A percentile compares a stretch with the other conserved stretches of the same genome.
Conservation (phyloP, 352 stramenopile genomes). For the Phytopythium vexans region DNA sequence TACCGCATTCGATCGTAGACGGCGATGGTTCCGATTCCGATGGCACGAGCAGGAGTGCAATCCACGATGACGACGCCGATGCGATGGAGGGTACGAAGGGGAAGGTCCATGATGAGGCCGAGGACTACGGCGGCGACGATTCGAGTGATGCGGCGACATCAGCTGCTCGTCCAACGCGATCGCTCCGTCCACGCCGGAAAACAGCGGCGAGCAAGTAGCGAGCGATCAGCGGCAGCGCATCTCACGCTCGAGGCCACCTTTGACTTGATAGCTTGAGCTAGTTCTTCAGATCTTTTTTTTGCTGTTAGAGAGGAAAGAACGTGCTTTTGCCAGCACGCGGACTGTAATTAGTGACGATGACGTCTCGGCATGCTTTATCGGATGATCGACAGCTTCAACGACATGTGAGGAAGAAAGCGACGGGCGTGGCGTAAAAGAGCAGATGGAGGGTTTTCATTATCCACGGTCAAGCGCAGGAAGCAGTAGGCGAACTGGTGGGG, state of each 20-base stretch:
- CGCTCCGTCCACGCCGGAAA: constrained; percentile 53
- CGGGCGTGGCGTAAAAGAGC: no score
- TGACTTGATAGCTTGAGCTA: no score
- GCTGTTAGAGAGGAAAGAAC: no score
- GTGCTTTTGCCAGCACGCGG: no score
- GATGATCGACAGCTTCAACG: no score
- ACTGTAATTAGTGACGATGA: no score
- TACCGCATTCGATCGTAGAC: no score
- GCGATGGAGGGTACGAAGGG: constrained; percentile 14
- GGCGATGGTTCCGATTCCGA: constrained; percentile 23
- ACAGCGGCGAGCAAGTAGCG: constrained; percentile 34
- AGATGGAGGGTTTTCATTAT: no score
- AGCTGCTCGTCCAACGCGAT: constrained; percentile 34
- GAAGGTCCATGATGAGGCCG: constrained; percentile 30
- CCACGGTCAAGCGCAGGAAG: not conserved
- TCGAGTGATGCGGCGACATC: constrained; percentile 41
- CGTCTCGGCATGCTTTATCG: no score
- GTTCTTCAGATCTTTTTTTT: no score
- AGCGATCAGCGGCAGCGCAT: not conserved
- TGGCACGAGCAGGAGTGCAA: constrained; percentile 16
- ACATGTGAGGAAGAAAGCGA: no score
- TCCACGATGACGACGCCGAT: constrained; percentile 17
- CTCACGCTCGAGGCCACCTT: no score
- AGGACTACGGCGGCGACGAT: constrained; percentile 38
- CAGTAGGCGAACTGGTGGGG: not conserved